Percentiles rank a stretch among this genome's conserved stretches.
Evolutionary conservation across 345 rosid species (phyloP).

Genomic region (Salix udensis): DNA sequence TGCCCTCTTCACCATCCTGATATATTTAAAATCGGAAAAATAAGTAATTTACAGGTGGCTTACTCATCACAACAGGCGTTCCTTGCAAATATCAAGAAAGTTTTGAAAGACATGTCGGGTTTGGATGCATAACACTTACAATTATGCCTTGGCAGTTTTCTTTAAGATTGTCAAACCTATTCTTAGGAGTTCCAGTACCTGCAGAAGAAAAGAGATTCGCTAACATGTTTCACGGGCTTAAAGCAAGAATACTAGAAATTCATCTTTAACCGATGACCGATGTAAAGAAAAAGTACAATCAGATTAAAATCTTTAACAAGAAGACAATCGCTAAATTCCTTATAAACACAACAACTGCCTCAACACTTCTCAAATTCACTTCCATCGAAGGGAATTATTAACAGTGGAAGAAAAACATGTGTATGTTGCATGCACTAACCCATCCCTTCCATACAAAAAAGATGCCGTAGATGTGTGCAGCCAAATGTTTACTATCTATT

Average conservation of each 20-base stretch:
- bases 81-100: neutral
- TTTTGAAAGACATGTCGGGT: neutral
- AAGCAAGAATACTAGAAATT: conserved; percentile 4
- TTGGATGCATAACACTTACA: conserved; percentile 38
- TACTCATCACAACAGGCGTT: neutral
- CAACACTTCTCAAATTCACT: neutral
- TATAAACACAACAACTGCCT: neutral
- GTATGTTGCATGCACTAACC: neutral
- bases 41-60: neutral
- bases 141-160: conserved; percentile 37
- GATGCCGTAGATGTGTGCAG: neutral
- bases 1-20: conserved; percentile 56
- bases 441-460: neutral
- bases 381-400: neutral
- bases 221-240: neutral
- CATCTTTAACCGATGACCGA: neutral
- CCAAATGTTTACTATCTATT: neutral
- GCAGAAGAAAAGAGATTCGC: conserved; percentile 19
- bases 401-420: neutral
- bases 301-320: neutral
- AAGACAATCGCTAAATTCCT: neutral
- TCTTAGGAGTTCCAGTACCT: conserved; percentile 38
- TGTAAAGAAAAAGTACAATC: neutral
- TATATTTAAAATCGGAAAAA: conserved; percentile 12
- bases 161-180: conserved; percentile 29